A percentile compares a stretch with the other conserved stretches of the same genome.
phyloP scores from a whole-genome alignment of 495 filamentous ascomycete genomes.

The Chaetomium fimeti region DNA sequence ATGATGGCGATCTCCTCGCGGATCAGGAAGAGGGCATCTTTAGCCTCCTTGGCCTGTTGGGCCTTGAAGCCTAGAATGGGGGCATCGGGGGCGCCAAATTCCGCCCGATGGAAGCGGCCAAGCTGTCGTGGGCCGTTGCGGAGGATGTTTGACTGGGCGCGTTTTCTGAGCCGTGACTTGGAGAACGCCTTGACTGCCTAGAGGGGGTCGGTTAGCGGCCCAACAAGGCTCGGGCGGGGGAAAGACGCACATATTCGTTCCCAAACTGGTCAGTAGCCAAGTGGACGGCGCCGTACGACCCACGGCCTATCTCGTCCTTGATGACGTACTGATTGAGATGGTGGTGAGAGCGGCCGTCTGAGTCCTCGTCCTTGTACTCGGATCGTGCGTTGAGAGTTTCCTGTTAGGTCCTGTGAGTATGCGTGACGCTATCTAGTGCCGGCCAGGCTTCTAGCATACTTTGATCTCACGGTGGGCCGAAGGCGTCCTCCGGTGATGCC shows the following conservation, averaged over 20 bases:
- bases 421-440: not conserved
- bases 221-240: not conserved
- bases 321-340: slow-evolving; percentile 94
- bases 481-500: slow-evolving; percentile 72
- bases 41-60: slow-evolving; percentile 55
- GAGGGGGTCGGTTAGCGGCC: not conserved
- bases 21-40: slow-evolving; percentile 83
- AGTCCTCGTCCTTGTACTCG: slow-evolving; percentile 80
- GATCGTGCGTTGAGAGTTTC: slow-evolving; percentile 91
- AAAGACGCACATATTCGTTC: slow-evolving; percentile 77
- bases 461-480: slow-evolving; percentile 72
- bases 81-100: slow-evolving; percentile 63
- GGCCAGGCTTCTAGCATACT: slow-evolving; percentile 36
- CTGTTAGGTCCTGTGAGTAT: slow-evolving; percentile 36
- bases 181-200: slow-evolving; percentile 98
- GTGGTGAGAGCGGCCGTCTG: slow-evolving; percentile 71
- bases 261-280: slow-evolving; percentile 88
- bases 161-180: slow-evolving; percentile 86
- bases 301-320: slow-evolving; percentile 91
- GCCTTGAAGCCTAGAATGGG: slow-evolving; percentile 53
- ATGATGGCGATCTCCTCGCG: slow-evolving; percentile 98
- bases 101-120: slow-evolving; percentile 36
- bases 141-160: slow-evolving; percentile 87
- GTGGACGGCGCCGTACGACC: slow-evolving; percentile 94
- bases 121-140: slow-evolving; percentile 54